Evolutionary conservation across 2,329 filamentous ascomycete species (phyloP).

Genomic region (Phialophora verrucosa): DNA sequence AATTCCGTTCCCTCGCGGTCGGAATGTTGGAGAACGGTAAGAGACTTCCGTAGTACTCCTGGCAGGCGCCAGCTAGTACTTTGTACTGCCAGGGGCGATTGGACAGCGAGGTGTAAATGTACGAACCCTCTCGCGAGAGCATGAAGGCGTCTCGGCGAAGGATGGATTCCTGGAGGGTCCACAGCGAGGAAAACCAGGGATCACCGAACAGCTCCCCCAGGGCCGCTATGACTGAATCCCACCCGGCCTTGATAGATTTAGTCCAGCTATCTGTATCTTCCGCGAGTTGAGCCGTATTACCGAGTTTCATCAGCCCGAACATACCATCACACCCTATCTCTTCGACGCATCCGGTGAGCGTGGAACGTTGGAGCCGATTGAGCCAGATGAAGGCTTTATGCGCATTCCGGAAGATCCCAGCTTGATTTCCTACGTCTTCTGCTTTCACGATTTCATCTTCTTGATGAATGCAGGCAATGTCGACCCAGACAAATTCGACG

Average conservation of each 20-base stretch:
- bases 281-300: too few species aligned
- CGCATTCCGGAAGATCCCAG: background rate
- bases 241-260: too few species aligned
- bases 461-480: slow-evolving; percentile 8
- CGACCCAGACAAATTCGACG: background rate
- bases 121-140: background rate
- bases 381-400: background rate
- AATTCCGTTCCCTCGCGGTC: too few species aligned
- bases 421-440: slow-evolving; percentile 1
- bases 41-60: background rate
- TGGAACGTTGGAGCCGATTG: background rate
- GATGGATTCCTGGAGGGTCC: slow-evolving; percentile 1
- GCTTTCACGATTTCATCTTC: background rate
- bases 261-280: background rate
- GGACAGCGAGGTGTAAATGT: background rate
- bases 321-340: background rate
- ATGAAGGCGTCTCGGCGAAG: slow-evolving; percentile 4
- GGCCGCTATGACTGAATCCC: background rate
- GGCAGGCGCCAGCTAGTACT: background rate
- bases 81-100: background rate
- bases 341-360: background rate
- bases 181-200: background rate
- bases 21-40: too few species aligned
- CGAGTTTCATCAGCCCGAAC: background rate
- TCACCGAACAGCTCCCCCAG: background rate